A percentile compares a stretch with the other conserved stretches of the same genome.
These are phyloP conservation scores for Pezicula radicicola DNA, from an alignment of 2,329 filamentous ascomycete species.

Conservation along the genomic window DNA sequence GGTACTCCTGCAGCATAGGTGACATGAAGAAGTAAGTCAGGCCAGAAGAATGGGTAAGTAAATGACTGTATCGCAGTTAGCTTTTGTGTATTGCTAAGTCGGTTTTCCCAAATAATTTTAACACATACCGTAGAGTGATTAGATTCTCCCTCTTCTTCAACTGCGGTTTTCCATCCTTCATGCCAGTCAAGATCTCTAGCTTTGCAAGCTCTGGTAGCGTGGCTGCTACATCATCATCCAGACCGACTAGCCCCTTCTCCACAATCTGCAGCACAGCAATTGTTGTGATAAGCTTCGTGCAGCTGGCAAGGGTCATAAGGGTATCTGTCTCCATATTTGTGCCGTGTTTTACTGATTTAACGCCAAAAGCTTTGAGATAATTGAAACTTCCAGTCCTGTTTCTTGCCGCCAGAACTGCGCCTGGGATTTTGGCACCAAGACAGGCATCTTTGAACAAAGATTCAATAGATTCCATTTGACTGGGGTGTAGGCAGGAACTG, in stretches of 20 bases:
- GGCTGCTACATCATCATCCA: conserved; percentile 2
- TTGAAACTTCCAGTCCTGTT: neutral
- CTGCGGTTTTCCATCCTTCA: conserved; percentile 3
- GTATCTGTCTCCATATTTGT: conserved; percentile 1
- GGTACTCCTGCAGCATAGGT: conserved; percentile 2
- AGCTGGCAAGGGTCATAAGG: conserved; percentile 1
- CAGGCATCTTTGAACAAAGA: neutral
- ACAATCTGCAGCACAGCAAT: conserved; percentile 7
- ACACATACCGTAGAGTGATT: conserved; percentile 5
- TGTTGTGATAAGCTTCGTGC: conserved; percentile 5
- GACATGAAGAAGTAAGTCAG: conserved; percentile 3
- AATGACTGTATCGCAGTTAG: neutral
- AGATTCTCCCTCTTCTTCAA: neutral
- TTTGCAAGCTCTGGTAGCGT: conserved; percentile 1
- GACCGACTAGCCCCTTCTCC: conserved; percentile 2
- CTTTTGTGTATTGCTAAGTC: no score
- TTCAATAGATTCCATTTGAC: neutral
- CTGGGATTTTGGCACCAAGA: neutral
- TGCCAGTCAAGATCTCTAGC: conserved; percentile 6
- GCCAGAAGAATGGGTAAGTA: conserved; percentile 6
- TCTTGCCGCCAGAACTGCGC: neutral
- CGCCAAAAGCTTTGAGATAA: neutral
- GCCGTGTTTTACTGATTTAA: neutral
- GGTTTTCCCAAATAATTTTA: no score
- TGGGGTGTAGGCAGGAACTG: no score